phyloP scores from a whole-genome alignment of 2,329 filamentous ascomycete genomes.

The Aspergillus tubingensis region DNA sequence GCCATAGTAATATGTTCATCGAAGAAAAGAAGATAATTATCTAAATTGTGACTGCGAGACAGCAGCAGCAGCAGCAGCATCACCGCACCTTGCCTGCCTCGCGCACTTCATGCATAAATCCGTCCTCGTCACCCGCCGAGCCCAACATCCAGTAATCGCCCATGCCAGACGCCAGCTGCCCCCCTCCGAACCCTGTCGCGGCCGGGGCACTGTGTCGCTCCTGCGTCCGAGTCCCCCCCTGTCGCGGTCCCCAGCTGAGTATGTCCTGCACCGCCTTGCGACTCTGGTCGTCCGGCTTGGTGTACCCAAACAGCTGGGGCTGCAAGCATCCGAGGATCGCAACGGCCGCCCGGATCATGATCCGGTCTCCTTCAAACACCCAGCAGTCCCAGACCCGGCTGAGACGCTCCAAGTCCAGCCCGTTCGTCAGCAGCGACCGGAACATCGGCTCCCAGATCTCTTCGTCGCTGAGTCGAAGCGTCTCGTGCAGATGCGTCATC shows the following conservation, averaged over 20 bases:
- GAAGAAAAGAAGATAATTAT: background rate
- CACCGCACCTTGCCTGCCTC: conserved; percentile 45
- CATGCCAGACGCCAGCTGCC: conserved; percentile 36
- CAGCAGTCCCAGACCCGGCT: conserved; percentile 63
- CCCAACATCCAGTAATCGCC: conserved; percentile 47
- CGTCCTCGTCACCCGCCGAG: conserved; percentile 42
- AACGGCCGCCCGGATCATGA: conserved; percentile 48
- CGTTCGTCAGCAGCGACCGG: conserved; percentile 54
- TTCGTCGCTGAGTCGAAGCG: conserved; percentile 41
- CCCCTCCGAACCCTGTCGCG: conserved; percentile 38
- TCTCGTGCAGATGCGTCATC: conserved; percentile 53
- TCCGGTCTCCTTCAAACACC: conserved; percentile 61
- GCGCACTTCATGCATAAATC: conserved; percentile 45
- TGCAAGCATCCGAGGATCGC: conserved; percentile 48
- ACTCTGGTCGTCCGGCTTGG: conserved; percentile 39
- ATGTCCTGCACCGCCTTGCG: conserved; percentile 36
- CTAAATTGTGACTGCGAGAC: no score
- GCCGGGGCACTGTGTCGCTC: conserved; percentile 41
- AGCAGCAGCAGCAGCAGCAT: background rate
- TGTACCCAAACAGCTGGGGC: conserved; percentile 44
- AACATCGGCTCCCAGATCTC: conserved; percentile 58
- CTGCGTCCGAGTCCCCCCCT: conserved; percentile 33
- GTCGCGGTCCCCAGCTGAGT: conserved; percentile 41
- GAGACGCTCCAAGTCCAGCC: conserved; percentile 55
- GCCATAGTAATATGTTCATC: background rate